Evolutionary conservation across 805 yeast genomes (phyloP).

Genomic region (Zygosaccharomyces gambellarensis): DNA sequence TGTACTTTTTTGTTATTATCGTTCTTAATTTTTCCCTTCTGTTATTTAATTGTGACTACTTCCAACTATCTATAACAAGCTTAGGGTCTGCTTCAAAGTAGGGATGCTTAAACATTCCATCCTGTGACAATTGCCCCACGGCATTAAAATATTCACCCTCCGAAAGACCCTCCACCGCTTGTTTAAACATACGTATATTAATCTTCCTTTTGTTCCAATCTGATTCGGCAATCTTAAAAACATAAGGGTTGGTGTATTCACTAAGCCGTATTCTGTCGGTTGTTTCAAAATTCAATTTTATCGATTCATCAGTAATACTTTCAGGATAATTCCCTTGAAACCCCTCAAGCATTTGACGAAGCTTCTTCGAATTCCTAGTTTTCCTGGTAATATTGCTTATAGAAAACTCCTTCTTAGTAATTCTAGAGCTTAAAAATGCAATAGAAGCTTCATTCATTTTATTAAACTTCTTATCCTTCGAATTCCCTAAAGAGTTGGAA

Average conservation of each 20-base stretch:
- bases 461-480: not conserved
- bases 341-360: conserved; percentile 23
- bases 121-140: conserved; percentile 17
- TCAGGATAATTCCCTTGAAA: conserved; percentile 13
- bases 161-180: conserved; percentile 12
- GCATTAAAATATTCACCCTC: conserved; percentile 19
- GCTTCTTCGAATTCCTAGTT: conserved; percentile 28
- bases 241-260: conserved; percentile 24
- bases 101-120: conserved; percentile 21
- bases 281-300: conserved; percentile 13
- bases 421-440: conserved; percentile 17
- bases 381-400: conserved; percentile 15
- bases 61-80: conserved; percentile 20
- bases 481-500: not conserved
- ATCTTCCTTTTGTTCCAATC: conserved; percentile 16
- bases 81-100: conserved; percentile 28
- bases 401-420: conserved; percentile 1
- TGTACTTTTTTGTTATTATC: not conserved
- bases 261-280: conserved; percentile 12
- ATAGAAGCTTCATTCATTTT: conserved; percentile 14
- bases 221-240: conserved; percentile 25
- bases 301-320: conserved; percentile 13
- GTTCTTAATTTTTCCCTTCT: no score
- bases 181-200: conserved; percentile 18
- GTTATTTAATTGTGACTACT: conserved; percentile 2